A percentile compares a stretch with the other conserved stretches of the same genome.
Conservation (phyloP, 1,284 basidiomycete species). For the Stereum hirsutum region DNA sequence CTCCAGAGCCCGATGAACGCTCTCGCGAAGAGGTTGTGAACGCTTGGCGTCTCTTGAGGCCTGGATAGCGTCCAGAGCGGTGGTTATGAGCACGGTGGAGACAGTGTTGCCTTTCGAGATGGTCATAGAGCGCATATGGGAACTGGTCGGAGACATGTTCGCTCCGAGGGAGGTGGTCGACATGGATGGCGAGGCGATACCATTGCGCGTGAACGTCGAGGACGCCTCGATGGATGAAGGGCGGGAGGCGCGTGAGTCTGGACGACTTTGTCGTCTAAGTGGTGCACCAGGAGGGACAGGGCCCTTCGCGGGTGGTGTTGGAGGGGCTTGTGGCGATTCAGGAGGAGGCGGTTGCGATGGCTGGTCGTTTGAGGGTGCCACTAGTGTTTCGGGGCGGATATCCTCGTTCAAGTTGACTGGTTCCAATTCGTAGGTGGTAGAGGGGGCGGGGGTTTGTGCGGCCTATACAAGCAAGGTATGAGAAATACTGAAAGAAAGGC, state of each 20-base stretch:
- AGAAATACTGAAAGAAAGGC: no score
- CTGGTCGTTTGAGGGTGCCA: neutral
- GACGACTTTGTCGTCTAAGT: neutral
- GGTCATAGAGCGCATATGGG: conserved; percentile 56
- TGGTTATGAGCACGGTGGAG: conserved; percentile 73
- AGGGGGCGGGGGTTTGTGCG: no score
- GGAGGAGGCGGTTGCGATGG: neutral
- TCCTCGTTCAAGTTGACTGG: no score
- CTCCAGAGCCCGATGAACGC: conserved; percentile 76
- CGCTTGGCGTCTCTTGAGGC: conserved; percentile 87
- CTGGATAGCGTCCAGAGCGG: conserved; percentile 82
- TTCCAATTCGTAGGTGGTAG: no score
- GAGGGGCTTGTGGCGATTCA: neutral
- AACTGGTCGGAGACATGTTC: neutral
- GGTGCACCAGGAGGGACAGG: neutral
- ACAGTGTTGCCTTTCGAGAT: conserved; percentile 64
- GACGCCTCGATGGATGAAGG: conserved; percentile 4
- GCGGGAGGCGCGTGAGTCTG: neutral
- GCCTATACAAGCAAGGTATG: no score
- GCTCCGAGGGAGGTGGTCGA: conserved; percentile 1
- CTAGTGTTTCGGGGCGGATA: neutral
- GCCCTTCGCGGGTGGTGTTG: conserved; percentile 1
- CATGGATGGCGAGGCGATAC: conserved; percentile 8
- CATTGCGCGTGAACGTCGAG: conserved; percentile 6
- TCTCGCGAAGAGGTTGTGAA: conserved; percentile 72